A percentile compares a stretch with the other conserved stretches of the same genome.
phyloP scores from a whole-genome alignment of 805 yeast genomes.

The Lipomyces oligophaga region DNA sequence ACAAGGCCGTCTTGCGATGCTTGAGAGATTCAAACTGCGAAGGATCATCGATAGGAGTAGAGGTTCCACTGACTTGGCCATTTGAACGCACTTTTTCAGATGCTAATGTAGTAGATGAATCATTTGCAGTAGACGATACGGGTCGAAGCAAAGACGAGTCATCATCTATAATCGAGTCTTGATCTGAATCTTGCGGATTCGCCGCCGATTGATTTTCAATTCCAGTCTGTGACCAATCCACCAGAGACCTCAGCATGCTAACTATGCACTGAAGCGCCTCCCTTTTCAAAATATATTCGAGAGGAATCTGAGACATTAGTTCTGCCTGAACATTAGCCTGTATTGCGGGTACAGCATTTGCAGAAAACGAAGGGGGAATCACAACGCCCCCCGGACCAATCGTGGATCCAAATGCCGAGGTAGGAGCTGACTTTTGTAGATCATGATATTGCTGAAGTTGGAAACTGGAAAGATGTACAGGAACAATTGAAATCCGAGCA shows the following conservation, averaged over 20 bases:
- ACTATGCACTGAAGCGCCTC: slow-evolving; percentile 76
- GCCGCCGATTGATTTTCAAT: slow-evolving; percentile 11
- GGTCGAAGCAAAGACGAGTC: not conserved
- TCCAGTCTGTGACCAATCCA: slow-evolving; percentile 81
- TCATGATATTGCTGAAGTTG: slow-evolving; percentile 61
- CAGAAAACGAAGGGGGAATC: slow-evolving; percentile 64
- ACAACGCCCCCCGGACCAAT: slow-evolving; percentile 29
- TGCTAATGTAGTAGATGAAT: slow-evolving; percentile 1
- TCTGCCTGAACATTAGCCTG: slow-evolving; percentile 15
- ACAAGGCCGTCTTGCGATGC: slow-evolving; percentile 72
- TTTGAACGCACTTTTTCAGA: not conserved
- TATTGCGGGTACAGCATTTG: slow-evolving; percentile 36
- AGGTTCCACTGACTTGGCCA: slow-evolving; percentile 8
- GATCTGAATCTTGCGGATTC: slow-evolving; percentile 6
- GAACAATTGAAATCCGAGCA: slow-evolving; percentile 63
- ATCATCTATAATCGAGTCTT: slow-evolving; percentile 12
- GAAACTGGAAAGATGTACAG: slow-evolving; percentile 65
- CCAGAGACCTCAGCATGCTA: slow-evolving; percentile 72
- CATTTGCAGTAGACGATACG: slow-evolving; percentile 1
- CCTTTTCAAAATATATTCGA: slow-evolving; percentile 81
- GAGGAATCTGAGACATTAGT: slow-evolving; percentile 42
- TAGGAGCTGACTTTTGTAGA: slow-evolving; percentile 8
- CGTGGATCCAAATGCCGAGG: slow-evolving; percentile 7
- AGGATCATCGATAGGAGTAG: slow-evolving; percentile 55
- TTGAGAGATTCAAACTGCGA: slow-evolving; percentile 81